Conservation (phyloP, 805 yeast species). For the Blastobotrys robertii region DNA sequence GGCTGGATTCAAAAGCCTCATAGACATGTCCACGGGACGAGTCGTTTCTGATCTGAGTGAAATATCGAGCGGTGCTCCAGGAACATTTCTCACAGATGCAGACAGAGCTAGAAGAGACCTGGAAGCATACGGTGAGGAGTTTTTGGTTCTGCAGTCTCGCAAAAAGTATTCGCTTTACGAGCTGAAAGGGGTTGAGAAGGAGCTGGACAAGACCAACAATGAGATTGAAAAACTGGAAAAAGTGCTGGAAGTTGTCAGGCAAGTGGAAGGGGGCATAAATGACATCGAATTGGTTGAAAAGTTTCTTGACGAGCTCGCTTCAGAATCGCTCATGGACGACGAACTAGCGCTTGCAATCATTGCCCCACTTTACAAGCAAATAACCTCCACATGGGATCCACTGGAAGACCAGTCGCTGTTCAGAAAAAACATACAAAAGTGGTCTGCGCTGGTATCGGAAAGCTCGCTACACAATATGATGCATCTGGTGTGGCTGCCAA, state of each 20-base stretch:
- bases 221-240: constrained; percentile 4
- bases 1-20: constrained; percentile 14
- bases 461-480: constrained; percentile 28
- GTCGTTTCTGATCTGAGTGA: neutral
- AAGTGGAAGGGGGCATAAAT: constrained; percentile 6
- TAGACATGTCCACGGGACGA: constrained; percentile 18
- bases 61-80: neutral
- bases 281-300: constrained; percentile 14
- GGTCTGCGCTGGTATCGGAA: neutral
- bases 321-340: constrained; percentile 16
- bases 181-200: neutral
- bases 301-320: constrained; percentile 18
- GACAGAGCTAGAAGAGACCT: constrained; percentile 15
- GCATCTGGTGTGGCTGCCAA: constrained; percentile 29
- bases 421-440: constrained; percentile 7
- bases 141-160: constrained; percentile 17
- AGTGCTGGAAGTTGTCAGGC: constrained; percentile 21
- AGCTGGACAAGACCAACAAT: neutral
- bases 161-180: constrained; percentile 18
- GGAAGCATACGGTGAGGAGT: constrained; percentile 21
- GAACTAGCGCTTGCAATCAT: constrained; percentile 20
- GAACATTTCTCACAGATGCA: neutral
- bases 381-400: constrained; percentile 33
- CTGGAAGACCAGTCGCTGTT: constrained; percentile 25
- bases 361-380: constrained; percentile 9